Evolutionary conservation across 306 rosid genomes (phyloP), one percentile per base, ranked within the genome.

Genomic region (Mimosa bimucronata): DNA sequence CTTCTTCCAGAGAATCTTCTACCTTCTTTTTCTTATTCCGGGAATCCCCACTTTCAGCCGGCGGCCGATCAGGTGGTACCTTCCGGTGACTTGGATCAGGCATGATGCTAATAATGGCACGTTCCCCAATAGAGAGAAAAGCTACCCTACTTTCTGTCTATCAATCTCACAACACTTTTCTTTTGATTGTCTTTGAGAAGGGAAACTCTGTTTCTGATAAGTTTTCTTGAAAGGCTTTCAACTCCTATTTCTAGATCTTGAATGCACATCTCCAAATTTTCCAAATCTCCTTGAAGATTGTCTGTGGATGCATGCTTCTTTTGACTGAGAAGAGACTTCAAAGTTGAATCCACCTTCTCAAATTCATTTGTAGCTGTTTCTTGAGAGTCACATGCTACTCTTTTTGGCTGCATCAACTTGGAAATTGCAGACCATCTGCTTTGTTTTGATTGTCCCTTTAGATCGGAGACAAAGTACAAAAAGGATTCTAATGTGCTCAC

Each of bases 321-420:
- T 71, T 50, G 61, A 25, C 12, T 11, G 9, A 50, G 4, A 0
- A 18, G 57, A 50, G 57, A 6, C 57, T 50, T 50, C 57, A 50
- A 50, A 50, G 57, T 2, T 50, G 57, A 16, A 50, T 50, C 57
- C 6, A 50, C 57, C 57, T 50, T 50, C 57, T 50, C 57, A 18
- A 50, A 50, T 18, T 50, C 57, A 50, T 50, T 50, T 50, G 57
- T 18, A 8, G 19, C 23, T 18, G 2, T 50, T 50, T 50, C 57
- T 4, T 50, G 23, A 6, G 57, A 50, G 9, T 50, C 57, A 50
- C 57, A 66, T n/a, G 31, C 30, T 11, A 71, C 64, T 79, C 71
- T 83, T 25, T 60, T 79, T n/a, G 78, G 19, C 21, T 83, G 64
- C 69, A 74, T 52, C 65, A 83, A 62, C 81, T 79, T 84, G 37